These are phyloP conservation scores for Aspergillus ochraceus DNA, from an alignment of 2,329 filamentous ascomycete genomes.

Conservation along the genomic window DNA sequence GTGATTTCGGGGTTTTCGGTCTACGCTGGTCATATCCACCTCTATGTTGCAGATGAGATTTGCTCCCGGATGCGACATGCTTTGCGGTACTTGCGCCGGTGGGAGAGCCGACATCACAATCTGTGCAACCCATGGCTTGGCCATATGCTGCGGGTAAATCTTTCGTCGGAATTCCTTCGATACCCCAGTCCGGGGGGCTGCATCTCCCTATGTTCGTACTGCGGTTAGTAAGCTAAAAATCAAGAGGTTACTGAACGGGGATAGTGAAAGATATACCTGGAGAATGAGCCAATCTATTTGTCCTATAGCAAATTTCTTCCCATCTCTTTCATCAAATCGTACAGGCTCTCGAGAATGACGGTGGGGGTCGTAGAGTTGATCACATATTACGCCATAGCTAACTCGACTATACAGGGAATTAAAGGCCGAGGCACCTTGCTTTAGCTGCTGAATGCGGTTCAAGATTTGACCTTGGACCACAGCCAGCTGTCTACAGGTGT, in stretches of 20 bases:
- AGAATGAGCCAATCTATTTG: constrained; percentile 6
- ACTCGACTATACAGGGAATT: background rate
- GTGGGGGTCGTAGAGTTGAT: constrained; percentile 1
- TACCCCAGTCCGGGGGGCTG: background rate
- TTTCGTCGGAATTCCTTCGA: background rate
- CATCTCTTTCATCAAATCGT: constrained; percentile 2
- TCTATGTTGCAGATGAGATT: constrained; percentile 3
- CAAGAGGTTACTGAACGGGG: background rate
- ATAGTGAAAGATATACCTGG: background rate
- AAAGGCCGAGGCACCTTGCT: background rate
- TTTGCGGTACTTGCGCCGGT: background rate
- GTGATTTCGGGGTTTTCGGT: constrained; percentile 1
- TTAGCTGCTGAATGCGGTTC: background rate
- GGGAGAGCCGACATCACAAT: constrained; percentile 3
- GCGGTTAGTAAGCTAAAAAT: background rate
- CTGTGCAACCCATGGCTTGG: background rate
- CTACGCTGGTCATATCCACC: constrained; percentile 4
- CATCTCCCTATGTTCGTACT: background rate
- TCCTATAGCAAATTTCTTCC: constrained; percentile 3
- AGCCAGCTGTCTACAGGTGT: constrained; percentile 2
- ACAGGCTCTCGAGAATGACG: background rate
- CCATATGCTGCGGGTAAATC: constrained; percentile 1
- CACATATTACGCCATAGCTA: constrained; percentile 6
- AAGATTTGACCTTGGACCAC: constrained; percentile 6
- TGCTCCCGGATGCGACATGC: constrained; percentile 1